These are phyloP conservation scores for Aphanocladium album DNA, from an alignment of 2,329 filamentous ascomycete species.

Conservation along the genomic window DNA sequence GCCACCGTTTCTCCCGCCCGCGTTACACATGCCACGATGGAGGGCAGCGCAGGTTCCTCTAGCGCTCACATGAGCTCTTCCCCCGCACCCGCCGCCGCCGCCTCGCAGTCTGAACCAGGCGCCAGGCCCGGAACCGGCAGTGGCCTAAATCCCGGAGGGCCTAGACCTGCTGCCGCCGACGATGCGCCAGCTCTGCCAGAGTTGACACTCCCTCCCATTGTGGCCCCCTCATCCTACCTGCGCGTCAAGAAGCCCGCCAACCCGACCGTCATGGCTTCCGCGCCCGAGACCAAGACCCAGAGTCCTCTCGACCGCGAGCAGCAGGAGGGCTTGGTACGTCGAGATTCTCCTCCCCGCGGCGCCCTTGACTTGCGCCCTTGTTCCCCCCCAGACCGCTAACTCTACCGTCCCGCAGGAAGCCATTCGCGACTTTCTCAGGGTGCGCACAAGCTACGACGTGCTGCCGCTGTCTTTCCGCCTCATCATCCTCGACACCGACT, in stretches of 20 bases:
- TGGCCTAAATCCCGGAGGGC: constrained; percentile 16
- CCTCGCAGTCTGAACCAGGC: constrained; percentile 2
- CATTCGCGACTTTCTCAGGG: constrained; percentile 92
- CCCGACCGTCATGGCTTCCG: constrained; percentile 29
- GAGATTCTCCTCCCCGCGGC: neutral
- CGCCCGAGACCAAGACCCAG: constrained; percentile 36
- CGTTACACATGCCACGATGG: constrained; percentile 8
- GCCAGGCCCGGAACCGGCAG: constrained; percentile 10
- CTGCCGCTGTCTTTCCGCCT: constrained; percentile 92
- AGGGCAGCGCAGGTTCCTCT: constrained; percentile 7
- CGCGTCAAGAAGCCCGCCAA: constrained; percentile 31
- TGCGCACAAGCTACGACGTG: constrained; percentile 96
- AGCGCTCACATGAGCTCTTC: constrained; percentile 10
- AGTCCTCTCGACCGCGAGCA: constrained; percentile 70
- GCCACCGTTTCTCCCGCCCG: constrained; percentile 1
- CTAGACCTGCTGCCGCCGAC: constrained; percentile 13
- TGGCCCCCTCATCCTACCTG: constrained; percentile 57
- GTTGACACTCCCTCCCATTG: constrained; percentile 46
- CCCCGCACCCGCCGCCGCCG: constrained; percentile 7
- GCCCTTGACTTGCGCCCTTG: too few species aligned
- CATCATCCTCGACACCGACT: constrained; percentile 89
- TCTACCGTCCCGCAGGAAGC: constrained; percentile 55
- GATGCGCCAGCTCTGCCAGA: constrained; percentile 15
- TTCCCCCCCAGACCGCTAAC: constrained; percentile 14
- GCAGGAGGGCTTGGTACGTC: constrained; percentile 68